Percentiles rank a stretch among this genome's conserved stretches.
Conservation (phyloP, 2,329 filamentous ascomycete species). For the Monosporascus sp. region DNA sequence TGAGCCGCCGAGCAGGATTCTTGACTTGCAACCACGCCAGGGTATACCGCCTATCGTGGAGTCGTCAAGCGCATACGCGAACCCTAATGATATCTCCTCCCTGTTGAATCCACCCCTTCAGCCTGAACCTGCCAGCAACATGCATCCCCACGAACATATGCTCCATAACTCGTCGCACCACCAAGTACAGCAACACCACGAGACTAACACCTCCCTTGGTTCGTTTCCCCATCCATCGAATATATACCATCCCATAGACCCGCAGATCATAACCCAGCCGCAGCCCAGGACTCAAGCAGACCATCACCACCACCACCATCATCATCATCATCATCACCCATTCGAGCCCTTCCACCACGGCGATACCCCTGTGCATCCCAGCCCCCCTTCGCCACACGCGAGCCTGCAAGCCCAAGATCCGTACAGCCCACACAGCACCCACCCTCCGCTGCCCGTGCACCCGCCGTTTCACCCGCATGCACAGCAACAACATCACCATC, state of each 20-base stretch:
- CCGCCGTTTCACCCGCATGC: background rate
- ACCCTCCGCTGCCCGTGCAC: slow-evolving; percentile 2
- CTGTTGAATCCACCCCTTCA: slow-evolving; percentile 30
- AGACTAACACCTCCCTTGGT: slow-evolving; percentile 18
- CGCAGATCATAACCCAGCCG: slow-evolving; percentile 50
- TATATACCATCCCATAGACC: slow-evolving; percentile 52
- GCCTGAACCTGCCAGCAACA: slow-evolving; percentile 11
- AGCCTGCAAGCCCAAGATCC: slow-evolving; percentile 11
- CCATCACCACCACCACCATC: slow-evolving; percentile 22
- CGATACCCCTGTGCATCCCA: slow-evolving; percentile 8
- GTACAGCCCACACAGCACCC: slow-evolving; percentile 17
- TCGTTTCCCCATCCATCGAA: slow-evolving; percentile 26
- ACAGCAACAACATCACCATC: slow-evolving; percentile 20
- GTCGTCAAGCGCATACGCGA: slow-evolving; percentile 38
- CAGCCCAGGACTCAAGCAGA: slow-evolving; percentile 20
- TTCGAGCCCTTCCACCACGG: slow-evolving; percentile 31
- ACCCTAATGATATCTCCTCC: slow-evolving; percentile 44
- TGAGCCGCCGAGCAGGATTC: slow-evolving; percentile 10
- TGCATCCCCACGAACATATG: slow-evolving; percentile 31
- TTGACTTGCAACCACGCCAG: slow-evolving; percentile 17
- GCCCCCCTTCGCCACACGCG: slow-evolving; percentile 11
- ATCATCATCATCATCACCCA: slow-evolving; percentile 20
- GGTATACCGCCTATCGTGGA: slow-evolving; percentile 22
- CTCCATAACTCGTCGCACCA: slow-evolving; percentile 18
- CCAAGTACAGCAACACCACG: slow-evolving; percentile 13